Evolutionary conservation across 768 basidiomycete genomes (phyloP).

Genomic region (Russula abietina): DNA sequence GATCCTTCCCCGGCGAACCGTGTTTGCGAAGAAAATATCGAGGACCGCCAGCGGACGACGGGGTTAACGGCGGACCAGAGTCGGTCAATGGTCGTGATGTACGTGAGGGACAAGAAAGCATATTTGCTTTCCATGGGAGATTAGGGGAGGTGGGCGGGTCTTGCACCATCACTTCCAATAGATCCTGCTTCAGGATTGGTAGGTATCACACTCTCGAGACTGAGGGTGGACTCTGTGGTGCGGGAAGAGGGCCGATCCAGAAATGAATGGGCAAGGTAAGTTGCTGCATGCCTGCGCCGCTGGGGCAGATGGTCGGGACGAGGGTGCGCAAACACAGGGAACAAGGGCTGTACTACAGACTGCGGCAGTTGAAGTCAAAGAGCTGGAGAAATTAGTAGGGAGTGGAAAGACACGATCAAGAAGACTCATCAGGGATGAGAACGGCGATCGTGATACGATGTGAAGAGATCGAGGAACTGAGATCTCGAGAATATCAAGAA

Average conservation of each 20-base stretch:
- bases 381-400: constrained; percentile 37
- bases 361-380: constrained; percentile 31
- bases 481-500: constrained; percentile 57
- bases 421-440: constrained; percentile 34
- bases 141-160: constrained; percentile 27
- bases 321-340: constrained; percentile 61
- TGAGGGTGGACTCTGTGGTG: constrained; percentile 40
- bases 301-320: constrained; percentile 58
- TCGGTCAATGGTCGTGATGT: not conserved
- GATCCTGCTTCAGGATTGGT: constrained; percentile 24
- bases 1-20: not conserved
- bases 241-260: constrained; percentile 62
- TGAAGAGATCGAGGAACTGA: constrained; percentile 30
- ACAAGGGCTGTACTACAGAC: constrained; percentile 61
- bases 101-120: constrained; percentile 36
- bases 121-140: constrained; percentile 41
- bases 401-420: constrained; percentile 75
- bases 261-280: constrained; percentile 61
- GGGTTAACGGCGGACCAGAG: not conserved
- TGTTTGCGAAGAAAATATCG: constrained; percentile 29
- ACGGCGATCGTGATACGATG: constrained; percentile 3
- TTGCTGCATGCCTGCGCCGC: constrained; percentile 67
- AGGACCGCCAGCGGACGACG: not conserved
- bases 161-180: constrained; percentile 20
- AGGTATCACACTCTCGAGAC: constrained; percentile 41